Evolutionary conservation across 441 rosid species (phyloP).

Genomic region (Populus tomentosa): DNA sequence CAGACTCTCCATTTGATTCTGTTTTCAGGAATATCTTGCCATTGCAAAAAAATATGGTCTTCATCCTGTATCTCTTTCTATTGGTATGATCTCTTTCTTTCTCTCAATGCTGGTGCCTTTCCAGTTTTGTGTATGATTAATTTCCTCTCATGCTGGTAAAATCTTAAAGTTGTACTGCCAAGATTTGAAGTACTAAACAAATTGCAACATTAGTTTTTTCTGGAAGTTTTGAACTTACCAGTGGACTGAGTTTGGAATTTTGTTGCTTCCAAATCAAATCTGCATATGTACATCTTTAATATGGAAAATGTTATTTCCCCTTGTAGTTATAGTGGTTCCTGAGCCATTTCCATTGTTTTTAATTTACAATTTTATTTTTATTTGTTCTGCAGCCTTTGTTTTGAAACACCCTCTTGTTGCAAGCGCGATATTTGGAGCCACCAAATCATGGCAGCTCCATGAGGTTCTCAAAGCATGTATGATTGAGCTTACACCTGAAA

Average conservation of each 20-base stretch:
- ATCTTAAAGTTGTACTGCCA: background rate
- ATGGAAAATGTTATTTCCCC: background rate
- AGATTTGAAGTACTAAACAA: background rate
- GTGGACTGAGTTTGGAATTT: background rate
- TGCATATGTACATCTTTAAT: background rate
- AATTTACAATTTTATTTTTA: background rate
- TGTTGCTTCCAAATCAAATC: background rate
- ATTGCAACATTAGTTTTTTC: background rate
- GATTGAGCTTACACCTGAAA: constrained; percentile 26
- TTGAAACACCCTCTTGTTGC: constrained; percentile 54
- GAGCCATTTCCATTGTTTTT: background rate
- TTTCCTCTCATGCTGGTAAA: background rate
- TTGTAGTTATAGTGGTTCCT: background rate
- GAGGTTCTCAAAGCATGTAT: constrained; percentile 40
- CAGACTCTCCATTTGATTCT: background rate
- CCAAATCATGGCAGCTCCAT: constrained; percentile 47
- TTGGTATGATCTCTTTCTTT: constrained; percentile 29
- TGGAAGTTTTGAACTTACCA: background rate
- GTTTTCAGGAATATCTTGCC: constrained; percentile 40
- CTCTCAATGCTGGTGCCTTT: background rate
- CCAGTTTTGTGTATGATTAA: background rate
- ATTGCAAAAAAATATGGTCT: constrained; percentile 42
- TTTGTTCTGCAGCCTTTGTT: constrained; percentile 43
- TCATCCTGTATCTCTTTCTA: constrained; percentile 53
- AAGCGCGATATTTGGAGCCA: constrained; percentile 51